Conservation (phyloP, 257 asterid genomes). For the Eustoma russellianum region DNA sequence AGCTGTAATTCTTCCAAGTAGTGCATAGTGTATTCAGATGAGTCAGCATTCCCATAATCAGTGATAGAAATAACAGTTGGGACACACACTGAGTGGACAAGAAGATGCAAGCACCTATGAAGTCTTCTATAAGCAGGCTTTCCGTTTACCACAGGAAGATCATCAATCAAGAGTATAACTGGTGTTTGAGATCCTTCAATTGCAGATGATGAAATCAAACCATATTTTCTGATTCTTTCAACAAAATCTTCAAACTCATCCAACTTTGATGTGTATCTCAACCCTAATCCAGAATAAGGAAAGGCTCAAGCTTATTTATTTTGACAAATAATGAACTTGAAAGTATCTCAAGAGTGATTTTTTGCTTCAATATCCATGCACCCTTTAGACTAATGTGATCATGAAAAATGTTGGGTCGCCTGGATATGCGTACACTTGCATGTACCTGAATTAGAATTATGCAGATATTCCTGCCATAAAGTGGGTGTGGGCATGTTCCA, state of each 20-base stretch:
- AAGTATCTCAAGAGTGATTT: neutral
- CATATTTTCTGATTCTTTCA: constrained; percentile 79
- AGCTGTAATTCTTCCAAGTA: constrained; percentile 81
- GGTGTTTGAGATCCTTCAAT: constrained; percentile 32
- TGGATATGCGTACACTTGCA: neutral
- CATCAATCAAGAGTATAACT: constrained; percentile 75
- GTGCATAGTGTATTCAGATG: constrained; percentile 46
- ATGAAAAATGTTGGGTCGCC: neutral
- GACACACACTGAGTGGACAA: constrained; percentile 60
- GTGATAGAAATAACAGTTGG: constrained; percentile 82
- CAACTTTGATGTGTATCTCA: constrained; percentile 70
- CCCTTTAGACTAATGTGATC: neutral
- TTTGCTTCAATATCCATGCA: neutral
- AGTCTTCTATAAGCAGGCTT: constrained; percentile 56
- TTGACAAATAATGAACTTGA: constrained; percentile 1
- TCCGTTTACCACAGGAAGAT: constrained; percentile 81
- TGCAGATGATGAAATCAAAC: constrained; percentile 47
- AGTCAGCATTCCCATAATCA: constrained; percentile 58
- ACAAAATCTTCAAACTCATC: constrained; percentile 90
- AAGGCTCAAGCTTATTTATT: neutral
- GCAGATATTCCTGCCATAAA: constrained; percentile 85
- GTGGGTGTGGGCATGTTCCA: constrained; percentile 96
- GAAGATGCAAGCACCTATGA: constrained; percentile 65
- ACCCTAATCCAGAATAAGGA: constrained; percentile 43
- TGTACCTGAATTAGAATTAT: constrained; percentile 72